Conservation (phyloP, 2,329 filamentous ascomycete species). For the Penicillium palitans region DNA sequence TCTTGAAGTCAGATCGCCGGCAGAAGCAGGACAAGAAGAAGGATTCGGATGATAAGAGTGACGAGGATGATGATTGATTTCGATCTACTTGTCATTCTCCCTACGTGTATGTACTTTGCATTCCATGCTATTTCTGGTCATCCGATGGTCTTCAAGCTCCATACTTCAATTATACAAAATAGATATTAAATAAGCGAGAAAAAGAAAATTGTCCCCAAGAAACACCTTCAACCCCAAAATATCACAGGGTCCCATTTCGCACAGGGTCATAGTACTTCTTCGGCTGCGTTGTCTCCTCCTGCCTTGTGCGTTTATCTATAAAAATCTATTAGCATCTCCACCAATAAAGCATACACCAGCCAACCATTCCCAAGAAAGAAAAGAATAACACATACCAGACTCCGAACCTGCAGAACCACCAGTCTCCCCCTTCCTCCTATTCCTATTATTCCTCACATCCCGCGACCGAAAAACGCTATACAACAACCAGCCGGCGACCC, state of each 20-base stretch:
- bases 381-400: conserved; percentile 12
- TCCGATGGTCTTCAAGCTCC: not conserved
- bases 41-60: conserved; percentile 23
- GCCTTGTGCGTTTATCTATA: conserved; percentile 27
- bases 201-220: not conserved
- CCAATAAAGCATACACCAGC: not conserved
- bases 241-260: conserved; percentile 37
- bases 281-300: conserved; percentile 27
- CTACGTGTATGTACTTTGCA: conserved; percentile 6
- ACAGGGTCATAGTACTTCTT: conserved; percentile 47
- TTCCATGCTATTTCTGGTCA: not conserved
- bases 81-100: not conserved
- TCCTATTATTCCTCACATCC: conserved; percentile 49
- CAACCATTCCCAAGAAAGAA: not conserved
- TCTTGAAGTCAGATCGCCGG: conserved; percentile 52
- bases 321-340: not conserved
- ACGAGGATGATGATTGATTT: conserved; percentile 32
- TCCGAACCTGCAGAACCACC: conserved; percentile 14
- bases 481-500: conserved; percentile 49
- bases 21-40: conserved; percentile 39
- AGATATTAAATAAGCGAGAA: conserved; percentile 5
- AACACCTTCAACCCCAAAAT: not conserved
- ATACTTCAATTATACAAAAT: conserved; percentile 6
- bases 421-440: conserved; percentile 41
- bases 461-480: conserved; percentile 51